Evolutionary conservation across 129 eudicot species (phyloP).

Genomic region (Cynara cardunculus): DNA sequence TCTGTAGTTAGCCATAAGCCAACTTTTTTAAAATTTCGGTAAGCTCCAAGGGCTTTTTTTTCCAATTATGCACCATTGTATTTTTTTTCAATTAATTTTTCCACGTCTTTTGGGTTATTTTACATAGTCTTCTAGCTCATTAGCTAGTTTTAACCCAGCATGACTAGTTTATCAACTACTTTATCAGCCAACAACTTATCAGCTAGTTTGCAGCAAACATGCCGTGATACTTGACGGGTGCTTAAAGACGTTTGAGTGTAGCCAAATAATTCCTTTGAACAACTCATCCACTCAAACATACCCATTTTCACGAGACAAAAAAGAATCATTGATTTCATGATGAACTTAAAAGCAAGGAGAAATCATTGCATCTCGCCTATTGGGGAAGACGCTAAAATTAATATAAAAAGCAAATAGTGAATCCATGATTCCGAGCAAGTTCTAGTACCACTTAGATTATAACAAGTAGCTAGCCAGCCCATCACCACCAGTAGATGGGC

Average conservation of each 20-base stretch:
- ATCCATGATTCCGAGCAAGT: neutral
- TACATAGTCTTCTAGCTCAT: too few species aligned
- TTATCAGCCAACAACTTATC: too few species aligned
- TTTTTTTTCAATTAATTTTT: too few species aligned
- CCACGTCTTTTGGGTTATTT: too few species aligned
- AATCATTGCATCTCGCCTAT: neutral
- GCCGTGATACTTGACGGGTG: neutral
- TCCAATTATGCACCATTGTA: neutral
- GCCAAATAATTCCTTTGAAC: neutral
- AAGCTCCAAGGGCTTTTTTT: neutral
- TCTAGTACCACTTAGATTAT: neutral
- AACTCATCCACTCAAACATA: too few species aligned
- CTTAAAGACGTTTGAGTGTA: neutral
- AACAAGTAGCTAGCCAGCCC: neutral
- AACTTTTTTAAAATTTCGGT: neutral
- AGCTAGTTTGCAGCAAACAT: too few species aligned
- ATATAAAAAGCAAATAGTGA: too few species aligned
- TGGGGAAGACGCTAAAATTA: neutral
- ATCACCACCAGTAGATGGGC: neutral
- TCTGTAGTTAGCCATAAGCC: neutral
- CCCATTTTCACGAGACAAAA: too few species aligned
- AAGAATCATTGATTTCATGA: too few species aligned
- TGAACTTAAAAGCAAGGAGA: neutral
- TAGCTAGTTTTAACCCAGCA: too few species aligned
- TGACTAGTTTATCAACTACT: too few species aligned